Evolutionary conservation across 345 rosid genomes (phyloP).

Genomic region (Salix brachista): DNA sequence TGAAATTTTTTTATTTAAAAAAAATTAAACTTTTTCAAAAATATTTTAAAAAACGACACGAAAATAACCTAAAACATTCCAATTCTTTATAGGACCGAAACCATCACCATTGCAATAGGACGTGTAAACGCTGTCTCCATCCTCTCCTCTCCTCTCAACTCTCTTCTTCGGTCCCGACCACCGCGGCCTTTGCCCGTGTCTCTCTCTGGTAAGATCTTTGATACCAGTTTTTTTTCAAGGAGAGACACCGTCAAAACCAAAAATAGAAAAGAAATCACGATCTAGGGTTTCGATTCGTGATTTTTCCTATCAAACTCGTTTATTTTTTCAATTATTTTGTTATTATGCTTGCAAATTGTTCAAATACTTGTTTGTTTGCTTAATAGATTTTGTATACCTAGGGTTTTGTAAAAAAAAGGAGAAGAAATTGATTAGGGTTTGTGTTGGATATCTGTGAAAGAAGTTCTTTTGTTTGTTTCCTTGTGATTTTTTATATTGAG

Average conservation of each 20-base stretch:
- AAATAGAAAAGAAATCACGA: not conserved
- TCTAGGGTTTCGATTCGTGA: not conserved
- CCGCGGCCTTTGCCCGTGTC: not conserved
- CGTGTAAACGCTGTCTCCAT: not conserved
- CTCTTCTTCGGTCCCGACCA: not conserved
- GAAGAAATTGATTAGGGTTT: slow-evolving; percentile 31
- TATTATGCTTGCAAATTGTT: not conserved
- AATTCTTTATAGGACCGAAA: not conserved
- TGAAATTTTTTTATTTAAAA: no score
- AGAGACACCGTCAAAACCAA: slow-evolving; percentile 26
- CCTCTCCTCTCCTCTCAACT: not conserved
- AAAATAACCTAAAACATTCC: not conserved
- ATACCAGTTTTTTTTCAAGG: slow-evolving; percentile 34
- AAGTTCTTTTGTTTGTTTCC: not conserved
- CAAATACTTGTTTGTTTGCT: not conserved
- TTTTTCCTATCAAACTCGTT: slow-evolving; percentile 6
- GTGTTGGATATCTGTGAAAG: slow-evolving; percentile 21
- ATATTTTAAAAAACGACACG: no score
- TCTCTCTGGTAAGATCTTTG: slow-evolving; percentile 51
- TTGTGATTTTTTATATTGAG: slow-evolving; percentile 25
- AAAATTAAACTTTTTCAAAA: no score
- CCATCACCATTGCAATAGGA: not conserved
- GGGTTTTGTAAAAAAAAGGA: not conserved
- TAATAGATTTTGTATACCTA: not conserved
- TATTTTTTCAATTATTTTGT: slow-evolving; percentile 12